Conservation (phyloP, 805 yeast genomes). For the Candida maltosa region DNA sequence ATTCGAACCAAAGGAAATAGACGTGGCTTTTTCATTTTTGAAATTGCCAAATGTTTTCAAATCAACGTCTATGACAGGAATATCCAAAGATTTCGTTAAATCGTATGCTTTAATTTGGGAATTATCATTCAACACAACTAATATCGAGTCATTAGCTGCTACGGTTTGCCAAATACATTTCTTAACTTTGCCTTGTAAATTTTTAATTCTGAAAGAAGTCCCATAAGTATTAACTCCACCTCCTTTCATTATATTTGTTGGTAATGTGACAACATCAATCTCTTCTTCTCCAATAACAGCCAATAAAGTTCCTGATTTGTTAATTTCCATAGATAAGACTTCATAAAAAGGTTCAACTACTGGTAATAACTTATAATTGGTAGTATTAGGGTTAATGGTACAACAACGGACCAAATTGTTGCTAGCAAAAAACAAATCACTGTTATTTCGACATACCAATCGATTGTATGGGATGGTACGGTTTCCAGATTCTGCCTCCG, state of each 20-base stretch:
- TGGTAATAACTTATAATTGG: slow-evolving; percentile 18
- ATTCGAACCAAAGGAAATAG: slow-evolving; percentile 28
- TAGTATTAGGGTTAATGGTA: slow-evolving; percentile 15
- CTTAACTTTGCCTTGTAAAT: slow-evolving; percentile 12
- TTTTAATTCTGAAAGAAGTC: slow-evolving; percentile 12
- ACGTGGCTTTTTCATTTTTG: slow-evolving; percentile 13
- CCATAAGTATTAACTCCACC: slow-evolving; percentile 2
- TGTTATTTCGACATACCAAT: slow-evolving; percentile 14
- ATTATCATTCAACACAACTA: slow-evolving; percentile 22
- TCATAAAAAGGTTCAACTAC: slow-evolving; percentile 11
- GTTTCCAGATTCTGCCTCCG: not conserved
- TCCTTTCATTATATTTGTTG: slow-evolving; percentile 10
- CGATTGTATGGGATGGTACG: slow-evolving; percentile 1
- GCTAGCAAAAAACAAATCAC: slow-evolving; percentile 29
- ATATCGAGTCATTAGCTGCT: slow-evolving; percentile 16
- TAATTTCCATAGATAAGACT: slow-evolving; percentile 32
- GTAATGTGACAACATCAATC: slow-evolving; percentile 28
- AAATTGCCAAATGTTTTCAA: slow-evolving; percentile 10
- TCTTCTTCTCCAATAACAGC: slow-evolving; percentile 35
- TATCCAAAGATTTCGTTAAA: slow-evolving; percentile 13
- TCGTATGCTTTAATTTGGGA: slow-evolving; percentile 18
- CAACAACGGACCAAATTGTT: slow-evolving; percentile 30
- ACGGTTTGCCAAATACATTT: slow-evolving; percentile 26
- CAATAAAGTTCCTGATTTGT: slow-evolving; percentile 38
- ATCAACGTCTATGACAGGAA: slow-evolving; percentile 18